Percentiles rank a stretch among this genome's conserved stretches.
Conservation (phyloP, 2,329 filamentous ascomycete genomes). For the Aspergillus tubingensis region DNA sequence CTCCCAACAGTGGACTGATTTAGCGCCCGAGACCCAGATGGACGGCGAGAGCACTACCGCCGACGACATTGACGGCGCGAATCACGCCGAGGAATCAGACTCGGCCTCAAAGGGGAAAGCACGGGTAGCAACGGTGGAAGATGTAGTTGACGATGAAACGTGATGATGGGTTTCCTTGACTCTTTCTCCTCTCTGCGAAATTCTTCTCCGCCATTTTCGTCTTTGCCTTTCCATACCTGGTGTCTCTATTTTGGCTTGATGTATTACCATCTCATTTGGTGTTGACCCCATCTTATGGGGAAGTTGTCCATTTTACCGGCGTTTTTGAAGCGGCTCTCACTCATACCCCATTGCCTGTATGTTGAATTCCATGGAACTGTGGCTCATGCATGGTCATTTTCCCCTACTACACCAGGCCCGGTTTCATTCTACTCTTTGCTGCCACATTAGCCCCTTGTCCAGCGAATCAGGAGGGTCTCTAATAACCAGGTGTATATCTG, state of each 20-base stretch:
- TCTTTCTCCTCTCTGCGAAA: not conserved
- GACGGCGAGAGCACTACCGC: constrained; percentile 7
- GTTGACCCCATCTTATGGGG: not conserved
- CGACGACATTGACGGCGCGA: not conserved
- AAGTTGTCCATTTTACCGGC: constrained; percentile 11
- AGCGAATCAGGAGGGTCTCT: too few relatives aligned
- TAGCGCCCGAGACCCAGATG: constrained; percentile 24
- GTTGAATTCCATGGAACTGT: constrained; percentile 1
- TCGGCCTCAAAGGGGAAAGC: constrained; percentile 38
- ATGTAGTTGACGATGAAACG: constrained; percentile 34
- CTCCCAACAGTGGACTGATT: constrained; percentile 35
- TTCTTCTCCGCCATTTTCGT: not conserved
- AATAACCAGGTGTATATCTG: not conserved
- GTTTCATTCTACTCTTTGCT: too few relatives aligned
- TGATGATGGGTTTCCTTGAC: constrained; percentile 10
- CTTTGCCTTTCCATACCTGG: constrained; percentile 5
- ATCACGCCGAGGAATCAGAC: constrained; percentile 17
- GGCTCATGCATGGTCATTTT: not conserved
- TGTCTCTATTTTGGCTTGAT: constrained; percentile 13
- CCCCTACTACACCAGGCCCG: not conserved
- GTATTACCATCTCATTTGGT: constrained; percentile 2
- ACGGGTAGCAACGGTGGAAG: constrained; percentile 39
- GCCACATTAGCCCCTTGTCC: too few relatives aligned
- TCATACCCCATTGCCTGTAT: constrained; percentile 23
- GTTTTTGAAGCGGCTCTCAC: constrained; percentile 9